phyloP scores from a whole-genome alignment of 2,329 filamentous ascomycete genomes.

The Ophiostoma sp. region DNA sequence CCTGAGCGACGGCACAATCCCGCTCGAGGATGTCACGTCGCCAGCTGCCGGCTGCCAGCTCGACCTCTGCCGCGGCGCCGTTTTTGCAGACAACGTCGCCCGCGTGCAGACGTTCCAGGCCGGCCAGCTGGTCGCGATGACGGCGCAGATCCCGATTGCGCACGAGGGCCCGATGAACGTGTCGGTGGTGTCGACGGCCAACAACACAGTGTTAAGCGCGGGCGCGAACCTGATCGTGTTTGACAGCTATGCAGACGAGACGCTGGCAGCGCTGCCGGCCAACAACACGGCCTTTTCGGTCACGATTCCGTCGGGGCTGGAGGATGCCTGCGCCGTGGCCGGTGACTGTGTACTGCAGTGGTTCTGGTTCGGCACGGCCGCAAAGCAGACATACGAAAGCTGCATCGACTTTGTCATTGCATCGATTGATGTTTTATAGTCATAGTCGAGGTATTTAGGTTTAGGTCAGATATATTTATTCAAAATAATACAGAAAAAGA shows the following conservation, averaged over 20 bases:
- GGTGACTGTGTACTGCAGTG: slow-evolving; percentile 41
- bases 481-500: not conserved
- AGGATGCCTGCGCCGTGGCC: slow-evolving; percentile 30
- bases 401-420: slow-evolving; percentile 37
- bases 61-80: slow-evolving; percentile 44
- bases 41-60: slow-evolving; percentile 35
- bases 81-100: slow-evolving; percentile 41
- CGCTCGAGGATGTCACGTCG: slow-evolving; percentile 32
- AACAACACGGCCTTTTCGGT: slow-evolving; percentile 45
- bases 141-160: slow-evolving; percentile 39
- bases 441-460: not conserved
- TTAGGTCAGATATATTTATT: not conserved
- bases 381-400: slow-evolving; percentile 38
- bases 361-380: slow-evolving; percentile 39
- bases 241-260: slow-evolving; percentile 49
- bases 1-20: slow-evolving; percentile 35
- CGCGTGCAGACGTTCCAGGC: slow-evolving; percentile 40
- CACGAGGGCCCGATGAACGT: slow-evolving; percentile 49
- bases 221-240: slow-evolving; percentile 50
- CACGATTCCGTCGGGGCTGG: slow-evolving; percentile 32
- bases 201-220: slow-evolving; percentile 43
- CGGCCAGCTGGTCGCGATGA: slow-evolving; percentile 42
- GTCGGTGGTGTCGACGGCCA: slow-evolving; percentile 49
- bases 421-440: slow-evolving; percentile 10
- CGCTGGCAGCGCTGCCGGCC: slow-evolving; percentile 32